A percentile compares a stretch with the other conserved stretches of the same genome.
phyloP scores from a whole-genome alignment of 2,329 filamentous ascomycete species.

The Nigrograna mackinnonii region DNA sequence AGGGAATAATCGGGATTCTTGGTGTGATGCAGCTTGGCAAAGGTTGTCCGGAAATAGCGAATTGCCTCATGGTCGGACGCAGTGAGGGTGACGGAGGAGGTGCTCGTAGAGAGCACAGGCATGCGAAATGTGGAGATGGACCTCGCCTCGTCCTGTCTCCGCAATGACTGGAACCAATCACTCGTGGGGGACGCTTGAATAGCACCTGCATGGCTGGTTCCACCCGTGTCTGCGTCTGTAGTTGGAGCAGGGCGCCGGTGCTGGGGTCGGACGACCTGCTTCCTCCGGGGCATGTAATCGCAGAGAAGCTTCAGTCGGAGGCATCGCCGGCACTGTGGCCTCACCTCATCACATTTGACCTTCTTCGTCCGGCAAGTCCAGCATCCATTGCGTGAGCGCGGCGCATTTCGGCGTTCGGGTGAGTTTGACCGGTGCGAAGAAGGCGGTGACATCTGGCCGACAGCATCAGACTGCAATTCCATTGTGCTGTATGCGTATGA shows the following conservation, averaged over 20 bases:
- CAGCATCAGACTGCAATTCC: too few relatives aligned
- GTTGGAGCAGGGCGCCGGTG: too few relatives aligned
- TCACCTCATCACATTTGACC: conserved; percentile 17
- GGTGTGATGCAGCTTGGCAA: conserved; percentile 39
- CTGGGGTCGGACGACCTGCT: conserved; percentile 13
- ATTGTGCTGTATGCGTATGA: too few relatives aligned
- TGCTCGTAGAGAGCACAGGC: conserved; percentile 5
- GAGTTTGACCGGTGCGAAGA: too few relatives aligned
- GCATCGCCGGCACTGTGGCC: conserved; percentile 14
- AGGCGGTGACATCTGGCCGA: too few relatives aligned
- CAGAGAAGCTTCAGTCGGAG: conserved; percentile 8
- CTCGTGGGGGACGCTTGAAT: too few relatives aligned
- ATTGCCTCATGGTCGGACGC: conserved; percentile 40
- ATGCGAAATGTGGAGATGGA: conserved; percentile 28
- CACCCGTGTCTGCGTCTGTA: conserved; percentile 6
- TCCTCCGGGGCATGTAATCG: conserved; percentile 14
- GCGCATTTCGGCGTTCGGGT: neutral
- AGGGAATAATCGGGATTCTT: conserved; percentile 42
- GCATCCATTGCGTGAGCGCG: conserved; percentile 10
- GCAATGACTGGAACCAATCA: conserved; percentile 9
- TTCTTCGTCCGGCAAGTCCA: conserved; percentile 16
- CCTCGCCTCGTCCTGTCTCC: conserved; percentile 15
- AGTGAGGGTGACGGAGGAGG: conserved; percentile 27
- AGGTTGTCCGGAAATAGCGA: conserved; percentile 40
- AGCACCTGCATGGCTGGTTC: conserved; percentile 1